Evolutionary conservation across 257 asterid genomes (phyloP).

Genomic region (Nicotiana paniculata): DNA sequence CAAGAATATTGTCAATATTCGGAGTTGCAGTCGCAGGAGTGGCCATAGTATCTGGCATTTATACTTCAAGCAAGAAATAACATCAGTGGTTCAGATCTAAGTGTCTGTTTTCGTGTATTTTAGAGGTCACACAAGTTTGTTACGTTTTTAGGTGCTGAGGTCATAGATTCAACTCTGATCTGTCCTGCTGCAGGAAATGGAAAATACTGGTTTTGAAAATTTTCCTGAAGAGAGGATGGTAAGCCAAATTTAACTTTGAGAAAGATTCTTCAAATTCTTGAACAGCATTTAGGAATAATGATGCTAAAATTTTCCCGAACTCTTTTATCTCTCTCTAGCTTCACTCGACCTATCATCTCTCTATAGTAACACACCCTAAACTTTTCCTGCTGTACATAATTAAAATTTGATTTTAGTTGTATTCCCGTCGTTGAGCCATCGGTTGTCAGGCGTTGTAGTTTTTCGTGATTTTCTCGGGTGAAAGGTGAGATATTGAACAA

Average conservation of each 20-base stretch:
- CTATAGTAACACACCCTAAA: not conserved
- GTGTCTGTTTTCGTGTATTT: not conserved
- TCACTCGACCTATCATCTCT: not conserved
- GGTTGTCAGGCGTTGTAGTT: too few species aligned
- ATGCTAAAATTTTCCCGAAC: not conserved
- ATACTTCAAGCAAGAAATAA: constrained; percentile 64
- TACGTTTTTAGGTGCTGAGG: not conserved
- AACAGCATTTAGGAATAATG: not conserved
- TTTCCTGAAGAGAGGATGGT: not conserved
- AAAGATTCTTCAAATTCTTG: not conserved
- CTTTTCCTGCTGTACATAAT: not conserved
- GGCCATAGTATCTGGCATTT: constrained; percentile 59
- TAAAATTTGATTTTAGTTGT: too few species aligned
- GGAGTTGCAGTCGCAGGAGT: constrained; percentile 73
- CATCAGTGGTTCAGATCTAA: not conserved
- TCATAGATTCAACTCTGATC: not conserved
- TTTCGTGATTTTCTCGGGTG: too few species aligned
- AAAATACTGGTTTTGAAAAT: not conserved
- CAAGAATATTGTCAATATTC: constrained; percentile 38
- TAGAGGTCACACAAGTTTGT: not conserved
- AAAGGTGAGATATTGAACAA: too few species aligned
- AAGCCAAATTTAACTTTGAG: not conserved
- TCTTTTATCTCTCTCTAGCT: not conserved
- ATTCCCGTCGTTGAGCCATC: not conserved
- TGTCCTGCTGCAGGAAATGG: not conserved